Evolutionary conservation across 495 filamentous ascomycete genomes (phyloP).

Genomic region (Penicillium salamii): DNA sequence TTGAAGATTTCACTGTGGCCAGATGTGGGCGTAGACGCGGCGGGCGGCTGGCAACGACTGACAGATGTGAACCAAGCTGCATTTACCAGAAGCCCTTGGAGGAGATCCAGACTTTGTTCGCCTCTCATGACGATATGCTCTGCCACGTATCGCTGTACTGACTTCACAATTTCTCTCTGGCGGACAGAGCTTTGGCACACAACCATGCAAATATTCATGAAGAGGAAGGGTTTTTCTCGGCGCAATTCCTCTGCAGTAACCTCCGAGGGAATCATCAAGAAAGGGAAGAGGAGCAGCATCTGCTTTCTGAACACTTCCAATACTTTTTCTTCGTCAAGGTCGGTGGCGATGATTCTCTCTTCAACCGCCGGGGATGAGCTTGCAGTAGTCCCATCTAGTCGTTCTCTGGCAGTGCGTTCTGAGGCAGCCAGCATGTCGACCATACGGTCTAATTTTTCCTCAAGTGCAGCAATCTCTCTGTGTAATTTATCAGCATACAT

Average conservation of each 20-base stretch:
- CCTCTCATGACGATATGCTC: constrained; percentile 33
- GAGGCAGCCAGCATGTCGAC: constrained; percentile 21
- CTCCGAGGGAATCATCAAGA: constrained; percentile 26
- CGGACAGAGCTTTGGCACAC: constrained; percentile 20
- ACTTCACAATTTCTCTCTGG: constrained; percentile 21
- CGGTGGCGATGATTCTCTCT: not conserved
- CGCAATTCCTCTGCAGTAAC: constrained; percentile 26
- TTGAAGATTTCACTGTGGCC: not conserved
- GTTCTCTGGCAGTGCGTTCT: constrained; percentile 1
- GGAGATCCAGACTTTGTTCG: constrained; percentile 34
- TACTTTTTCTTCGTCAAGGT: constrained; percentile 9
- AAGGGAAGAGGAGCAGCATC: constrained; percentile 36
- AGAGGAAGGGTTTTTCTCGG: constrained; percentile 34
- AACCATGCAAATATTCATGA: constrained; percentile 36
- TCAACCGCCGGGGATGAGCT: not conserved
- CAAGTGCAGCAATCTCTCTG: constrained; percentile 19
- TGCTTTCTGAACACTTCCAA: constrained; percentile 11
- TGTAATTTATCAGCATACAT: not conserved
- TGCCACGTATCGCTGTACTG: constrained; percentile 22
- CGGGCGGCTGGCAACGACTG: constrained; percentile 1
- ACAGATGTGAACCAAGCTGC: constrained; percentile 34
- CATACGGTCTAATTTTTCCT: constrained; percentile 25
- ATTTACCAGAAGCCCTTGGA: constrained; percentile 41
- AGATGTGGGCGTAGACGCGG: too few species aligned
- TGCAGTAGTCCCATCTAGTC: constrained; percentile 5